phyloP scores from a whole-genome alignment of 2,329 filamentous ascomycete species.

The Cercospora sp. region DNA sequence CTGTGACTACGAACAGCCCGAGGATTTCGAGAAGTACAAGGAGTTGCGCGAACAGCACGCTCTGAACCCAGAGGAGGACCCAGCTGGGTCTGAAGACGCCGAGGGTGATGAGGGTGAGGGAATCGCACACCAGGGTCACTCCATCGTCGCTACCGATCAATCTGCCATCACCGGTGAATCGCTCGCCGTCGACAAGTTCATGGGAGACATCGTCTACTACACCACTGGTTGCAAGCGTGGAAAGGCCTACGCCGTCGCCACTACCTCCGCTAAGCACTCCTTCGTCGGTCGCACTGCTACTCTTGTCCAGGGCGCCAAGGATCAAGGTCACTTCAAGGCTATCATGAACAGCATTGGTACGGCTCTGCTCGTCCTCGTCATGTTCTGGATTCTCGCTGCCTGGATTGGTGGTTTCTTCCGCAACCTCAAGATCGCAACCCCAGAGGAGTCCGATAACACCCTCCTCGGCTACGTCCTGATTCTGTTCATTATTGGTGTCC shows the following conservation, averaged over 20 bases:
- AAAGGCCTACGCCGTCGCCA: slow-evolving; percentile 70
- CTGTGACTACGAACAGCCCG: slow-evolving; percentile 69
- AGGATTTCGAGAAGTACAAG: slow-evolving; percentile 67
- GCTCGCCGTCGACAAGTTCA: slow-evolving; percentile 75
- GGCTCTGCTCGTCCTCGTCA: slow-evolving; percentile 70
- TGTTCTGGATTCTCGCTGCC: slow-evolving; percentile 72
- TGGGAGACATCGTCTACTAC: slow-evolving; percentile 75
- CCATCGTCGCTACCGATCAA: slow-evolving; percentile 72
- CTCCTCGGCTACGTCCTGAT: slow-evolving; percentile 69
- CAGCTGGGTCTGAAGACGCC: slow-evolving; percentile 61
- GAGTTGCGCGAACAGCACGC: slow-evolving; percentile 59
- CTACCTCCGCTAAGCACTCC: slow-evolving; percentile 67
- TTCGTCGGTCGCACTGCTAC: slow-evolving; percentile 76
- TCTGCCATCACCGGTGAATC: slow-evolving; percentile 81
- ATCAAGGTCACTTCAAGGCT: slow-evolving; percentile 77
- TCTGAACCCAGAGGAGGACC: slow-evolving; percentile 58
- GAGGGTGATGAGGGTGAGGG: slow-evolving; percentile 60
- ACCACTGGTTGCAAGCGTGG: slow-evolving; percentile 80
- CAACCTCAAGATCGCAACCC: slow-evolving; percentile 63
- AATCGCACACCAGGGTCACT: slow-evolving; percentile 62
- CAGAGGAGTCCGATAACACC: slow-evolving; percentile 60
- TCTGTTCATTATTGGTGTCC: slow-evolving; percentile 75
- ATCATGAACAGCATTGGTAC: slow-evolving; percentile 83
- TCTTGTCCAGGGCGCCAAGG: slow-evolving; percentile 72
- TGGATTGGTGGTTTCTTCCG: slow-evolving; percentile 82